phyloP scores from a whole-genome alignment of 1,284 basidiomycete species.

The Ceratobasidium sp. region DNA sequence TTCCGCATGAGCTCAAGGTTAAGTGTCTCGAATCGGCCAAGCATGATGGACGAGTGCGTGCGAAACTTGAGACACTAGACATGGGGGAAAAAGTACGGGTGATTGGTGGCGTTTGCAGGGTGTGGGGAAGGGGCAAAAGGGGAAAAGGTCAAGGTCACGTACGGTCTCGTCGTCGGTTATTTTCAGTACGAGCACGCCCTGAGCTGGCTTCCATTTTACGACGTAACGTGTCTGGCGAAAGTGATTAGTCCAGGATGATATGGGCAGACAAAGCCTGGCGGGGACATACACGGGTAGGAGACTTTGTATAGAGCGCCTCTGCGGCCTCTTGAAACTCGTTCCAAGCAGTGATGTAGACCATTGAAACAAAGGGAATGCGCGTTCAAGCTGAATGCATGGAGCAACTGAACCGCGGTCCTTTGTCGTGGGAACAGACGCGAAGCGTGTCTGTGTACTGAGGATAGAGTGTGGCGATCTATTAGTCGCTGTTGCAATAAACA shows the following conservation, averaged over 20 bases:
- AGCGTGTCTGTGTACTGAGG: neutral
- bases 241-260: constrained; percentile 7
- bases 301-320: constrained; percentile 77
- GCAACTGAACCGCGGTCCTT: constrained; percentile 6
- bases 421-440: constrained; percentile 21
- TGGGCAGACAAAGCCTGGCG: constrained; percentile 27
- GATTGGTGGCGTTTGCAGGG: neutral
- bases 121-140: neutral
- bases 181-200: constrained; percentile 86
- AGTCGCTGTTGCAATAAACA: neutral
- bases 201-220: constrained; percentile 83
- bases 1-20: constrained; percentile 82
- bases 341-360: constrained; percentile 83
- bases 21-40: constrained; percentile 92
- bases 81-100: neutral
- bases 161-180: constrained; percentile 88
- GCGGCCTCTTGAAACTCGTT: constrained; percentile 85
- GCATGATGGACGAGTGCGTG: constrained; percentile 88
- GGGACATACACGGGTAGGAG: constrained; percentile 71
- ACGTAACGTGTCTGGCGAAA: constrained; percentile 79
- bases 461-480: neutral
- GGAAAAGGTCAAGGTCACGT: constrained; percentile 51
- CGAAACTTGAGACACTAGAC: constrained; percentile 91
- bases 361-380: constrained; percentile 46
- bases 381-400: constrained; percentile 22